Evolutionary conservation across 768 basidiomycete genomes (phyloP), one percentile per base, ranked within the genome.

Genomic region (Tricholoma saponaceum): DNA sequence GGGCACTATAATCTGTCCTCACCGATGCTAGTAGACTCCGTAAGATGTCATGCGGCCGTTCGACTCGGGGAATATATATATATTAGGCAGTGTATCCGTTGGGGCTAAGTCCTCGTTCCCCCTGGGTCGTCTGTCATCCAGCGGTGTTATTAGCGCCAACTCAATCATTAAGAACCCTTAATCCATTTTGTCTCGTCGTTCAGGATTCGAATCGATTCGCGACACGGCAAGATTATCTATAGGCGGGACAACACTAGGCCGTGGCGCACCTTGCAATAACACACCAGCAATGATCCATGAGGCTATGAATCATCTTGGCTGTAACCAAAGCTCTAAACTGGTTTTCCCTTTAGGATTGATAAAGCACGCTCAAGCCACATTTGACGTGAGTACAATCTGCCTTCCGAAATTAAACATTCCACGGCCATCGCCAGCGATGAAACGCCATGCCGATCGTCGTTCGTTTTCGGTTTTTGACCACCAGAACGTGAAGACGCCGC

Each of bases 401-500:
- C 18, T 20, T 8, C 55, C 55, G 55, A 49, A 50, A 56, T 56
- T 32, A 56, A 56, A 47, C 20, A 26, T 16, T 25, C 26, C 26
- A 50, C 55, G 46, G 23, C 25, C 26, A 33, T 56, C 55, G 35
- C 55, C 55, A 35, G 41, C 25, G 30, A 20, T 54, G 53, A 54
- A 54, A 54, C 39, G 53, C 41, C n/a, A 28, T 39, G 18, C 28
- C 9, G 32, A 53, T 39, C 28, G 52, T 37, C 53, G 37, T 37
- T 35, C 52, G 33, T 33, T 52, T 52, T 47, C 41, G 49, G 18
- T 20, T 44, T 61, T 61, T 20, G 52, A 28, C 56, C 57, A 58
- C 60, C 28, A 47, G 57, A 58, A 62, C 51, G 54, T 54, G 60
- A 56, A 56, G 25, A 51, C 52, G 26, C 43, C 55, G 56, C 52